Evolutionary conservation across 176 grass and related monocot species (phyloP).

Genomic region (Aegilops speltoides): DNA sequence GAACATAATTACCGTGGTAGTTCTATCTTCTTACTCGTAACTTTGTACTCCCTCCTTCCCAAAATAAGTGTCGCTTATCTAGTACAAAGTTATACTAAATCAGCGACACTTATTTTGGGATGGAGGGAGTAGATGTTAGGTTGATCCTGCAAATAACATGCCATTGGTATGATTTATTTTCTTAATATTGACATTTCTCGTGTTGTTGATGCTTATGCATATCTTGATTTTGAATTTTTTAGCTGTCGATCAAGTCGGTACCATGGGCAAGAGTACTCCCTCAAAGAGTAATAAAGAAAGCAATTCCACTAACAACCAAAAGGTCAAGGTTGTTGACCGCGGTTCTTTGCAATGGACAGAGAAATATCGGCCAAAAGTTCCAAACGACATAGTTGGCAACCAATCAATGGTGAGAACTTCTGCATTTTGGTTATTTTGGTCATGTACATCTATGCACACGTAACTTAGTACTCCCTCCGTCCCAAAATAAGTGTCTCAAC

Average conservation of each 20-base stretch:
- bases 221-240: conserved; percentile 39
- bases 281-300: conserved; percentile 51
- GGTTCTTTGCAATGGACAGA: conserved; percentile 92
- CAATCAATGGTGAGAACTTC: conserved; percentile 74
- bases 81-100: too few species aligned
- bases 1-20: conserved; percentile 13
- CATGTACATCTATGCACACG: conserved; percentile 14
- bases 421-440: conserved; percentile 29
- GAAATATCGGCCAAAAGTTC: conserved; percentile 93
- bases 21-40: background rate
- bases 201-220: conserved; percentile 22
- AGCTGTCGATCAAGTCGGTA: conserved; percentile 53
- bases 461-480: too few species aligned
- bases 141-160: conserved; percentile 13
- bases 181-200: conserved; percentile 5
- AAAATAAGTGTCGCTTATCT: too few species aligned
- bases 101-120: too few species aligned
- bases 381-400: conserved; percentile 96
- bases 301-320: conserved; percentile 51
- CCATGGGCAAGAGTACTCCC: conserved; percentile 46
- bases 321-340: conserved; percentile 42
- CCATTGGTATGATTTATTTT: conserved; percentile 10
- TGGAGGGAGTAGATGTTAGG: conserved; percentile 12
- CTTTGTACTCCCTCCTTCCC: background rate
- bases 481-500: too few species aligned